These are phyloP conservation scores for Podospora pseudoanserina DNA, from an alignment of 495 filamentous ascomycete genomes.

Conservation along the genomic window DNA sequence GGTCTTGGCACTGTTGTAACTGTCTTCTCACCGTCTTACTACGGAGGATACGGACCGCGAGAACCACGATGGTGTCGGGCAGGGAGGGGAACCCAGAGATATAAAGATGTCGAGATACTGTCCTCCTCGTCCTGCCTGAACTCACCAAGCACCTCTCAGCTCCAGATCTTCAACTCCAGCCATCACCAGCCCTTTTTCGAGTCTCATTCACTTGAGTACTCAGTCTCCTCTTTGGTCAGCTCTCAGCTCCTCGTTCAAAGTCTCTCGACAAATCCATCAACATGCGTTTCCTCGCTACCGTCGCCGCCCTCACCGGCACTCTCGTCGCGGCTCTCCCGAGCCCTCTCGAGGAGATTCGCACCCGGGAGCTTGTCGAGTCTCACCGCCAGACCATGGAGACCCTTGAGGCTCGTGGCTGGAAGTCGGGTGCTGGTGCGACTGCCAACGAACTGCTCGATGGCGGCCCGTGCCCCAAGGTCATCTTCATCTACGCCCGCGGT, in stretches of 20 bases:
- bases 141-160: background rate
- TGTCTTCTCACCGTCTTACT: background rate
- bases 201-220: background rate
- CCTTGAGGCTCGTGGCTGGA: slow-evolving; percentile 12
- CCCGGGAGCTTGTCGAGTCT: slow-evolving; percentile 10
- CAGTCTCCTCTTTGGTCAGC: background rate
- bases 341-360: slow-evolving; percentile 14
- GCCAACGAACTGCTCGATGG: slow-evolving; percentile 16
- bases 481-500: slow-evolving; percentile 49
- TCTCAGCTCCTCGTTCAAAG: background rate
- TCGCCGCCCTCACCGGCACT: slow-evolving; percentile 10
- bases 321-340: slow-evolving; percentile 16
- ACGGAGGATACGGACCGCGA: background rate
- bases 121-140: background rate
- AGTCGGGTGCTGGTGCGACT: background rate
- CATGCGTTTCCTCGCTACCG: slow-evolving; percentile 12
- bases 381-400: slow-evolving; percentile 6
- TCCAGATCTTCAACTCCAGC: background rate
- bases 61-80: background rate
- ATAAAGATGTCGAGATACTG: background rate
- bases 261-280: background rate
- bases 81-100: background rate
- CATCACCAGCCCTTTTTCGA: background rate
- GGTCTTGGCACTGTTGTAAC: background rate
- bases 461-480: slow-evolving; percentile 42